phyloP scores from a whole-genome alignment of 495 filamentous ascomycete genomes.

The Hypoxylon lienhwacheense region DNA sequence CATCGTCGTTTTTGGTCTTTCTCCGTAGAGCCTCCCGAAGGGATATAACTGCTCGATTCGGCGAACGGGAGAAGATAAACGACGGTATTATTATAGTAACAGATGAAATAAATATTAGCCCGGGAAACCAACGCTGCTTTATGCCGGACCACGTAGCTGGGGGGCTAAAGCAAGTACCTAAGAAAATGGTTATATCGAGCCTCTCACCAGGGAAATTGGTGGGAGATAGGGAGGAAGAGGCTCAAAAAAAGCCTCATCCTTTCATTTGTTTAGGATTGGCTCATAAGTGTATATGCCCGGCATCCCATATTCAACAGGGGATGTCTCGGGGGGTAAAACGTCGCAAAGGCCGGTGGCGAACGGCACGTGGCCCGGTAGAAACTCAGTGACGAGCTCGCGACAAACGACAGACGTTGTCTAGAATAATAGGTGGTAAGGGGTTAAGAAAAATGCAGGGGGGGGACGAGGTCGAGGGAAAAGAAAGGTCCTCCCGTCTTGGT shows the following conservation, averaged over 20 bases:
- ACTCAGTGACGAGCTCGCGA: constrained; percentile 20
- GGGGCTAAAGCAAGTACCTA: no score
- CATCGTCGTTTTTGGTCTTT: no score
- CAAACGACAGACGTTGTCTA: constrained; percentile 4
- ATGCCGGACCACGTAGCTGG: constrained; percentile 12
- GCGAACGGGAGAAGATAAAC: not conserved
- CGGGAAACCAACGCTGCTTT: constrained; percentile 19
- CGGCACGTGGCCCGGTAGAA: constrained; percentile 31
- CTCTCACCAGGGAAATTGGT: constrained; percentile 17
- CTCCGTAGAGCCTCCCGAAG: constrained; percentile 23
- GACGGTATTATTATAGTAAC: not conserved
- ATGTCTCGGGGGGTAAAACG: constrained; percentile 29
- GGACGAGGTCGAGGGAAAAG: not conserved
- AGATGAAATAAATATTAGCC: constrained; percentile 4
- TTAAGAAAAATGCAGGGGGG: not conserved
- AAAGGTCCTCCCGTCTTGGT: constrained; percentile 30
- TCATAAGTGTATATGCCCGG: not conserved
- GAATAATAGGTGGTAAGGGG: constrained; percentile 9
- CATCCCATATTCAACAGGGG: not conserved
- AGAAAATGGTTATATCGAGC: constrained; percentile 18
- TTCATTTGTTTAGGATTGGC: constrained; percentile 12
- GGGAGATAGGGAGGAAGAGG: no score
- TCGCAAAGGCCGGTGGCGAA: constrained; percentile 17
- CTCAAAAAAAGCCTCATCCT: not conserved
- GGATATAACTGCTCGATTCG: constrained; percentile 22